Percentiles rank a stretch among this genome's conserved stretches.
Evolutionary conservation across 495 filamentous ascomycete genomes (phyloP).

Genomic region (Annulohypoxylon nitens): DNA sequence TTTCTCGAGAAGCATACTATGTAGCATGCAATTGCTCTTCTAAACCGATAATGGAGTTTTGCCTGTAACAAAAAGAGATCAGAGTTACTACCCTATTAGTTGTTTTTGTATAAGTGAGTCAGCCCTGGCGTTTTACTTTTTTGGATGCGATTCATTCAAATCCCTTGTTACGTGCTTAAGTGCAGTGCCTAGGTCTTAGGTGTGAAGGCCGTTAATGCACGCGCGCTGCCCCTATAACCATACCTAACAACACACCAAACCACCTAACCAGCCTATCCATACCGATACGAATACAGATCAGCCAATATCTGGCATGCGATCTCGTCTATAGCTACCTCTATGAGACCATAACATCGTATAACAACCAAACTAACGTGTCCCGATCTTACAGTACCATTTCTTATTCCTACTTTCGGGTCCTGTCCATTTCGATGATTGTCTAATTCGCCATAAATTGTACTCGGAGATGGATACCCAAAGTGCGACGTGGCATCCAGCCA

Average conservation of each 20-base stretch:
- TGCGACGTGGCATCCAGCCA: conserved; percentile 68
- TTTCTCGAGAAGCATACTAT: conserved; percentile 20
- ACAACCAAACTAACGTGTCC: conserved; percentile 35
- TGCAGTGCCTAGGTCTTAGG: neutral
- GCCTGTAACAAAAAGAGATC: conserved; percentile 34
- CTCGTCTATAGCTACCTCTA: conserved; percentile 10
- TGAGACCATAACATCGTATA: conserved; percentile 24
- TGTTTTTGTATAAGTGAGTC: conserved; percentile 52
- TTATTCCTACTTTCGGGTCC: conserved; percentile 44
- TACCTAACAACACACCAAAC: neutral
- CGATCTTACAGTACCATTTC: conserved; percentile 49
- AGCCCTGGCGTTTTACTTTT: conserved; percentile 2
- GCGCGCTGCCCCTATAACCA: conserved; percentile 35
- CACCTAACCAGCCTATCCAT: neutral
- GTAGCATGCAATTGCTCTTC: conserved; percentile 39
- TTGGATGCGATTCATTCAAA: conserved; percentile 18
- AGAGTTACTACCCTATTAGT: conserved; percentile 38
- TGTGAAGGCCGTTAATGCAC: conserved; percentile 2
- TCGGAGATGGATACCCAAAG: conserved; percentile 55
- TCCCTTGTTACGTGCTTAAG: conserved; percentile 11
- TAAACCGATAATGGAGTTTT: conserved; percentile 38
- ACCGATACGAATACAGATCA: conserved; percentile 9
- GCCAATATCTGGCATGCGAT: conserved; percentile 37
- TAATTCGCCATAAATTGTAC: conserved; percentile 52
- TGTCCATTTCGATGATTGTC: conserved; percentile 51